Evolutionary conservation across 441 rosid genomes (phyloP).

Genomic region (Theobroma grandiflorum): DNA sequence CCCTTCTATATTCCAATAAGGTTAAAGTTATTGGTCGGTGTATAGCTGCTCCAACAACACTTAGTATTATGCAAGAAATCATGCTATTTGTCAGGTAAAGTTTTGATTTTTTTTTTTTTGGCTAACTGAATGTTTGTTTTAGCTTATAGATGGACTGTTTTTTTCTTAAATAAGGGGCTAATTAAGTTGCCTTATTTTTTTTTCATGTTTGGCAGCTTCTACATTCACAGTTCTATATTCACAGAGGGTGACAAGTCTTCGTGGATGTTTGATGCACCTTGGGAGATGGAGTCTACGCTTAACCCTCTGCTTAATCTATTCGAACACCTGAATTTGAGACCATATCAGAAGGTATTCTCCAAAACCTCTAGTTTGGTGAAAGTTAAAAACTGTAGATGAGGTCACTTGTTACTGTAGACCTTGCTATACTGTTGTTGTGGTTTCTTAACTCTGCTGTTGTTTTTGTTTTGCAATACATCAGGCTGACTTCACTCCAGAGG

Average conservation of each 20-base stretch:
- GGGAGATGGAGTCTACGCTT: constrained; percentile 47
- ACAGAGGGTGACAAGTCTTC: constrained; percentile 47
- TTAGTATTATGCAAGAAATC: constrained; percentile 62
- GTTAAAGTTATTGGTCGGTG: constrained; percentile 66
- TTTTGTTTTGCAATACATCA: constrained; percentile 31
- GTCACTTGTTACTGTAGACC: background rate
- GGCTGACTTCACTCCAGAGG: constrained; percentile 70
- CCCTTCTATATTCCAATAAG: constrained; percentile 53
- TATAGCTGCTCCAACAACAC: constrained; percentile 56
- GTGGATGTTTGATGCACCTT: constrained; percentile 63
- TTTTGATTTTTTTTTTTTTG: background rate
- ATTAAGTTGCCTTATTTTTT: background rate
- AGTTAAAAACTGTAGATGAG: background rate
- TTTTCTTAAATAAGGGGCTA: background rate
- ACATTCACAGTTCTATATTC: constrained; percentile 64
- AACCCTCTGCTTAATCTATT: constrained; percentile 67
- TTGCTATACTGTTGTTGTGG: background rate
- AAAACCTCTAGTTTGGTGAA: background rate
- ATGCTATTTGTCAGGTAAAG: constrained; percentile 64
- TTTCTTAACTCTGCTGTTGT: constrained; percentile 20
- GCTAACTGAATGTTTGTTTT: background rate
- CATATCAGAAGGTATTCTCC: constrained; percentile 54
- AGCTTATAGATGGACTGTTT: background rate
- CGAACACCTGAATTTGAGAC: constrained; percentile 52
- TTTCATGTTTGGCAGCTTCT: constrained; percentile 52